Base-by-base conservation (phyloP, 495 filamentous ascomycete genomes). In the Trichoderma gamsii region DNA sequence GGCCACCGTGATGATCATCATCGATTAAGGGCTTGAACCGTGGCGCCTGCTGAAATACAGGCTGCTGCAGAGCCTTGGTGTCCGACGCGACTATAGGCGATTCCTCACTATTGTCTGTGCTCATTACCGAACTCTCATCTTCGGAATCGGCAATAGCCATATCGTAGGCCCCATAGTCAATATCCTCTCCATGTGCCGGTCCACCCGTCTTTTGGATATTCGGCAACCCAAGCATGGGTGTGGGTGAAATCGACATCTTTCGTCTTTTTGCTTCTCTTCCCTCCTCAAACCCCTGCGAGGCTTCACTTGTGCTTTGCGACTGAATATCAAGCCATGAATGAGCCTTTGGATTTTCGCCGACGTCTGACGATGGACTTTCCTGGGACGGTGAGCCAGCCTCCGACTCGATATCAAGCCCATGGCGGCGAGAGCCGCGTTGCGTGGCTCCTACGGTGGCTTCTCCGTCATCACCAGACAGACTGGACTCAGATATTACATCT, bases 21-120 rank as follows among this genome's bases (percentile, higher is more conserved):
- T 68, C 69, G 18, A 77, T 74, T 0, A 72, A 69, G 0, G 65
- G 41, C 18, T 78, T 82, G 74, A 82, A 82, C 51, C 77, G 77
- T 21, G 79, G 80, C 1, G 76, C 74, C 64, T 72, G 71, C 51
- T 74, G 75, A 66, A 79, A 79, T 4, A 70, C 72, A 1, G 79
- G 76, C 49, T 77, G 72, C 38, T 63, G 66, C 29, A 35, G 21
- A 27, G 56, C 27, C 35, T 66, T n/a, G 18, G 65, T 52, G 16
- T 41, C 29, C 9, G 27, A 12, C 65, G 38, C 46, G 5, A 18
- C 23, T 16, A 41, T 21, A 27, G 61, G 43, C 7, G 65, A 61
- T 2, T 27, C 64, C 41, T 66, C 29, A 41, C 67, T 43, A 27
- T 66, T 63, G 18, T 56, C 59, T 12, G 66, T 69, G 25, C 68